Evolutionary conservation across 352 stramenopile species (phyloP), one percentile per base, ranked within the genome.

Genomic region (Phytopythium kandeliae): DNA sequence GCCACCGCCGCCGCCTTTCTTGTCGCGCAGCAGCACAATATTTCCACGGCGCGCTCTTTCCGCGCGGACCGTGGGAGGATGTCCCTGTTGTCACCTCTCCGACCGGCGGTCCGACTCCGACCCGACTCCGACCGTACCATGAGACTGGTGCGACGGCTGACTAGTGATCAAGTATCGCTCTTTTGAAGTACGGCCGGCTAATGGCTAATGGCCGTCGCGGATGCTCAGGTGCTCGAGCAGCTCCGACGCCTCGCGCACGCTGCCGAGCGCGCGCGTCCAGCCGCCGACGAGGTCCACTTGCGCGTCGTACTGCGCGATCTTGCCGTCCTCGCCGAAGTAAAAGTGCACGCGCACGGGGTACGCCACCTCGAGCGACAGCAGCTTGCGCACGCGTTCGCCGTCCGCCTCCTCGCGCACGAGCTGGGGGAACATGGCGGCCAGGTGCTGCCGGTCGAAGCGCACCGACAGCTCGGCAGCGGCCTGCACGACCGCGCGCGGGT

Each of bases 381-480:
- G 58, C 44, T 49, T 44, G 37, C 77, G 58, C 35, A 66, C 62
- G 16, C 81, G 50, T 31, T 35, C 43, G 26, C 26, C 26, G 24
- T 24, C 26, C 4, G 36, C 51, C 24, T 66, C 46, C 30, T 82
- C 57, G 31, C 40, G 44, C 5, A 78, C 19, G 24, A 84, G 30
- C 24, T 75, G 62, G 3, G 70, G 71, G 44, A 84, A 86, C 11
- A 86, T 58, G 43, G 74, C 50, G 35, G 76, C 64, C 26, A 86
- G 69, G n/a, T 73, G 81, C n/a, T 59, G 61, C 10, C 62, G 67
- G 25, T 65, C 79, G 42, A 78, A 67, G 3, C 68, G 65, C 37
- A 83, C 67, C 4, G 63, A 36, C 30, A 86, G 48, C 8, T 65
- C 52, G 8, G 57, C 67, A 10, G 45, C 45, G 0, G 60, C 31